Base-by-base conservation (phyloP, 805 yeast genomes). In the Blastobotrys muscicola region DNA sequence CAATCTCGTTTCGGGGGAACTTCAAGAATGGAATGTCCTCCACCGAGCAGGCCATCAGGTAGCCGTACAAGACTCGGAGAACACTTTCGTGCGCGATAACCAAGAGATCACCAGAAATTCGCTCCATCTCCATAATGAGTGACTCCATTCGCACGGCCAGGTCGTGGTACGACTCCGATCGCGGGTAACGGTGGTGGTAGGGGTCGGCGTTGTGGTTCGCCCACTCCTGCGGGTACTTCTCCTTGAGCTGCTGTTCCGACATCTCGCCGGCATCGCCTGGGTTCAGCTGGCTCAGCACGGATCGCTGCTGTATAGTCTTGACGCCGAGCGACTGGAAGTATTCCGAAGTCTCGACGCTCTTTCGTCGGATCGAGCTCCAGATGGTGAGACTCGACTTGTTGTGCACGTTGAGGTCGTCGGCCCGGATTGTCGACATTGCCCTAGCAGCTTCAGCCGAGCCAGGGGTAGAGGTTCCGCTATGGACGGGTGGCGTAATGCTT, bases 151-250 rank as follows among this genome's bases (percentile, higher is more conserved):
- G 78, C 32, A 92, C 82, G 0, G 98, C 97, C 45, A 92, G 71
- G 62, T 92, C 99, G 63, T 92, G 98, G 59, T 87, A 92, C 41
- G 94, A 84, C 65, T 92, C 99, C 0, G 94, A 86, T 40, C 97
- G 72, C 2, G 95, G 85, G 59, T 76, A 92, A 47, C 98, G 71
- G 59, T 82, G 90, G 63, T 92, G 97, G 58, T 92, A 92, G 1
- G 96, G 96, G 60, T 90, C 97, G 47, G 69, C 64, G 45, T 64
- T 44, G 57, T 78, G 83, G 53, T 74, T 78, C 48, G 68, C 72
- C 58, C 72, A 83, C 51, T 89, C 96, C 1, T 69, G 71, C 0
- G 94, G 92, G 57, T 68, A 85, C 49, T 68, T 67, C 33, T 60
- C 58, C 51, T 70, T 61, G 45, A 90, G 71, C 59, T 84, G 81